These are phyloP conservation scores for Quercus aquifolioides DNA, from an alignment of 306 rosid genomes.

Conservation along the genomic window DNA sequence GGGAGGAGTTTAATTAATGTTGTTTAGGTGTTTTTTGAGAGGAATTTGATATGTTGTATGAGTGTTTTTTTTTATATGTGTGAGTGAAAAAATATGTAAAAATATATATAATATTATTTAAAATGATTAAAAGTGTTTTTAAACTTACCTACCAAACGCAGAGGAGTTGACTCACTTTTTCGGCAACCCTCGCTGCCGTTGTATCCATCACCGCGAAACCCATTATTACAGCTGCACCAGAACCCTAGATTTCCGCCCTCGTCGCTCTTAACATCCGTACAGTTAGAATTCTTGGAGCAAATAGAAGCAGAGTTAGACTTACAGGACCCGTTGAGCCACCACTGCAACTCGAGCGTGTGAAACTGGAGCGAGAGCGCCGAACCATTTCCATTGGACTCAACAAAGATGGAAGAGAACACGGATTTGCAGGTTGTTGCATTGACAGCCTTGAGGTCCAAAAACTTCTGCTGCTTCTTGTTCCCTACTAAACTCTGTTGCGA, in stretches of 20 bases:
- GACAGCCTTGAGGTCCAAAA: background rate
- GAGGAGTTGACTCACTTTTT: conserved; percentile 58
- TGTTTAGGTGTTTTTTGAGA: too few species aligned
- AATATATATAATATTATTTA: too few species aligned
- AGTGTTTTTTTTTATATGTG: too few species aligned
- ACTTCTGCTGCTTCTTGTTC: background rate
- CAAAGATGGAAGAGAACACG: conserved; percentile 49
- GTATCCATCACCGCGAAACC: conserved; percentile 71
- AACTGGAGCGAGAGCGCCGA: conserved; percentile 37
- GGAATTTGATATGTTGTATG: too few species aligned
- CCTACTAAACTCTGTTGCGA: background rate
- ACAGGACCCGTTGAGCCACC: conserved; percentile 61
- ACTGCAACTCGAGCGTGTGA: conserved; percentile 56
- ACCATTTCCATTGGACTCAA: conserved; percentile 19
- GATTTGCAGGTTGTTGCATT: conserved; percentile 35
- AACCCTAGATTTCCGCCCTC: conserved; percentile 6
- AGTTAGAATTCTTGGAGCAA: conserved; percentile 36
- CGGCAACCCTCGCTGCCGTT: conserved; percentile 51
- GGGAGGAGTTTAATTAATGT: too few species aligned
- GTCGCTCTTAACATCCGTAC: background rate
- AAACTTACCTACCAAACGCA: too few species aligned
- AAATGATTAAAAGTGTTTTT: too few species aligned
- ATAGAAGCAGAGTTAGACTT: too few species aligned
- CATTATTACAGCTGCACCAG: conserved; percentile 53
- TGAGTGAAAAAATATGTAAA: too few species aligned